A percentile compares a stretch with the other conserved stretches of the same genome.
Conservation (phyloP, 352 stramenopile species). For the Phytophthora pseudosyringae region DNA sequence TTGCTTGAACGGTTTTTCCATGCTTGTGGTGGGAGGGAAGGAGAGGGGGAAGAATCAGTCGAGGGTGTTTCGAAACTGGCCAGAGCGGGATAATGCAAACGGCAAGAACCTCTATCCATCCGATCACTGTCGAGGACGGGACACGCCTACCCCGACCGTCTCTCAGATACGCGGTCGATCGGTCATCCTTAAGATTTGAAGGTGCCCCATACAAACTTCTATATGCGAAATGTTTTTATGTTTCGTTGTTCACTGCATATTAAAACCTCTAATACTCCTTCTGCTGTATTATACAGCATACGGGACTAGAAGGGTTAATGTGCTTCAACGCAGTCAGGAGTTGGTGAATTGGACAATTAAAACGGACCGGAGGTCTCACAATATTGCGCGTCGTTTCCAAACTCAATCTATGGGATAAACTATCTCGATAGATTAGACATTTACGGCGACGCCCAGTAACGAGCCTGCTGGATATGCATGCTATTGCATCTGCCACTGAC, state of each 20-base stretch:
- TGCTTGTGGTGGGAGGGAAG: not conserved
- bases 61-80: not conserved
- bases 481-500: too few species aligned
- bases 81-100: not conserved
- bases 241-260: constrained; percentile 14
- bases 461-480: too few species aligned
- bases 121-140: not conserved
- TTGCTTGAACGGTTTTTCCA: constrained; percentile 2
- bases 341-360: too few species aligned
- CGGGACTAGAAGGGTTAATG: constrained; percentile 11
- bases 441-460: too few species aligned
- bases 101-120: constrained; percentile 7
- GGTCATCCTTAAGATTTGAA: not conserved
- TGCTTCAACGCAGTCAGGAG: too few species aligned
- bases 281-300: constrained; percentile 12
- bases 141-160: not conserved
- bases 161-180: not conserved
- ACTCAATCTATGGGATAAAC: too few species aligned
- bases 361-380: too few species aligned
- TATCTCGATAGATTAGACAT: too few species aligned
- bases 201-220: not conserved
- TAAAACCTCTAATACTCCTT: constrained; percentile 9
- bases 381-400: too few species aligned
- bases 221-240: constrained; percentile 3
- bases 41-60: not conserved